A percentile compares a stretch with the other conserved stretches of the same genome.
Conservation (phyloP, 2,329 filamentous ascomycete species). For the Cadophora sp. region DNA sequence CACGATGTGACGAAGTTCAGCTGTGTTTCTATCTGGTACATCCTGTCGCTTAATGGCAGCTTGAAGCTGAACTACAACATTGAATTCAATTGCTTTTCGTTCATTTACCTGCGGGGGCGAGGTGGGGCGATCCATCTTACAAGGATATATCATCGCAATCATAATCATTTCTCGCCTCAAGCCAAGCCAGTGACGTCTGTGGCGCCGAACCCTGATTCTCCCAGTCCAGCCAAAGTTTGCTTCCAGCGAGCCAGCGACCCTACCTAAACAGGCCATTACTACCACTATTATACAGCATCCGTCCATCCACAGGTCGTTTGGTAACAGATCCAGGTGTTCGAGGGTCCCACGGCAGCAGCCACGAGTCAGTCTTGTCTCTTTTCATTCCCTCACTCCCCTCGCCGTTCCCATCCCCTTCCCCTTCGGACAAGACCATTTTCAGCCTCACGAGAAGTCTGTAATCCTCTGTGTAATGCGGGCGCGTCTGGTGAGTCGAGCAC, state of each 20-base stretch:
- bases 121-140: neutral
- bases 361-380: neutral
- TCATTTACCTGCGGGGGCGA: neutral
- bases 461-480: slow-evolving; percentile 7
- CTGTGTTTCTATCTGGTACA: neutral
- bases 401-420: neutral
- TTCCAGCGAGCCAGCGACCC: no score
- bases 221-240: neutral
- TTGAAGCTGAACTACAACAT: neutral
- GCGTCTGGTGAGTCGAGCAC: neutral
- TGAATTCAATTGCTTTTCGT: neutral
- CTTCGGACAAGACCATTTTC: neutral
- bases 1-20: neutral
- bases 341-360: neutral
- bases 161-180: no score
- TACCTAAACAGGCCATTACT: no score
- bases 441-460: slow-evolving; percentile 16
- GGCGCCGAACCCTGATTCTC: slow-evolving; percentile 16
- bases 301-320: no score
- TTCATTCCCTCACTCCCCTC: neutral
- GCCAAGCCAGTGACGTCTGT: slow-evolving; percentile 20
- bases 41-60: neutral
- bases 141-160: no score
- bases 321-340: no score
- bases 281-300: no score